phyloP scores from a whole-genome alignment of 306 rosid species.

The Herpetospermum pedunculosum region DNA sequence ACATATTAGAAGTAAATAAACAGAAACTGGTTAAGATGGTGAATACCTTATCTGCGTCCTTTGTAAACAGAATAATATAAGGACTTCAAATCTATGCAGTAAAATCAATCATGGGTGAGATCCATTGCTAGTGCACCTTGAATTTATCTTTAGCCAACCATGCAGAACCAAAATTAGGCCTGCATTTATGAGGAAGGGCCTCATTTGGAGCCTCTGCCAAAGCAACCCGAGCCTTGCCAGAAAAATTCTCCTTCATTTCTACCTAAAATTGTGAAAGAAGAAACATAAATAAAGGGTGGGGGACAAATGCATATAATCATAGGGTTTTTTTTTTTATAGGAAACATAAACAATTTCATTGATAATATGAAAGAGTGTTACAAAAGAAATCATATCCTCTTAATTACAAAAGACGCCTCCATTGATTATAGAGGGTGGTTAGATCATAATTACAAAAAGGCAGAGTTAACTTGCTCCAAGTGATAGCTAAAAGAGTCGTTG shows the following conservation, averaged over 20 bases:
- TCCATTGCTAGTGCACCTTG: slow-evolving; percentile 41
- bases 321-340: no score
- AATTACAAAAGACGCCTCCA: no score
- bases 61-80: background rate
- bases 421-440: no score
- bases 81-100: background rate
- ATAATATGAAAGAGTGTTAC: no score
- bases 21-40: slow-evolving; percentile 1
- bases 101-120: slow-evolving; percentile 4
- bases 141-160: slow-evolving; percentile 84
- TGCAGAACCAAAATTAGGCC: slow-evolving; percentile 89
- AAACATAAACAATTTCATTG: no score
- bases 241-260: slow-evolving; percentile 63
- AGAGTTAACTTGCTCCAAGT: no score
- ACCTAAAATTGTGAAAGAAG: slow-evolving; percentile 38
- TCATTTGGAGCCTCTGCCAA: slow-evolving; percentile 89
- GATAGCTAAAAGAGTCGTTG: no score
- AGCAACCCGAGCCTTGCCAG: slow-evolving; percentile 57
- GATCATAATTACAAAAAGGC: no score
- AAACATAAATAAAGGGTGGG: slow-evolving; percentile 4
- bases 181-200: slow-evolving; percentile 91
- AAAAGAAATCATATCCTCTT: no score
- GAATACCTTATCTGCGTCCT: slow-evolving; percentile 2
- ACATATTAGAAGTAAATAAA: slow-evolving; percentile 15
- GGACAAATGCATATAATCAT: background rate